Evolutionary conservation across 2,329 filamentous ascomycete species (phyloP).

Genomic region (Diaporthe vaccinii): DNA sequence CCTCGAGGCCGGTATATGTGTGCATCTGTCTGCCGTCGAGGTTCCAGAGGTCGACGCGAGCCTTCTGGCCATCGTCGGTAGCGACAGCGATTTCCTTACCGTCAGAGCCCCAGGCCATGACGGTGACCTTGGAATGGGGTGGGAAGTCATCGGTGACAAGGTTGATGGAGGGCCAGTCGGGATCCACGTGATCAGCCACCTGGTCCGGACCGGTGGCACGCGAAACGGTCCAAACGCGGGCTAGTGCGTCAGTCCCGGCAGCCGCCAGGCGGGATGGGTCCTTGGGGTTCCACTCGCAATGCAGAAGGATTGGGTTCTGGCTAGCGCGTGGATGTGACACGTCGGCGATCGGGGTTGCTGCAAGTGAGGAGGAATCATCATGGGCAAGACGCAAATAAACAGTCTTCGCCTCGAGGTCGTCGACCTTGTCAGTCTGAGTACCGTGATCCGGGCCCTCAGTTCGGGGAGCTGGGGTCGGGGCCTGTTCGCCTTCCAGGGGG

Average conservation of each 20-base stretch:
- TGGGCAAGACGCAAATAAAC: slow-evolving; percentile 69
- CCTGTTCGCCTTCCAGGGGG: slow-evolving; percentile 70
- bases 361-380: slow-evolving; percentile 56
- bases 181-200: slow-evolving; percentile 62
- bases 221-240: slow-evolving; percentile 76
- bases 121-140: slow-evolving; percentile 67
- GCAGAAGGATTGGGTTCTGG: slow-evolving; percentile 73
- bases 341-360: slow-evolving; percentile 53
- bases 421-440: slow-evolving; percentile 74
- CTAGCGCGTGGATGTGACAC: slow-evolving; percentile 51
- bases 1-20: slow-evolving; percentile 69
- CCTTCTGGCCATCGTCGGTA: slow-evolving; percentile 67
- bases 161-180: slow-evolving; percentile 57
- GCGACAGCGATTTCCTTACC: slow-evolving; percentile 70
- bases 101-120: slow-evolving; percentile 72
- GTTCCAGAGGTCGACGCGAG: slow-evolving; percentile 68
- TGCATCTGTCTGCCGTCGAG: slow-evolving; percentile 66
- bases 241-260: slow-evolving; percentile 78
- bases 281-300: slow-evolving; percentile 77
- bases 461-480: slow-evolving; percentile 64
- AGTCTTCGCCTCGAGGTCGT: slow-evolving; percentile 71
- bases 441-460: slow-evolving; percentile 75
- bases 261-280: slow-evolving; percentile 76
- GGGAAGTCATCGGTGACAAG: slow-evolving; percentile 68
- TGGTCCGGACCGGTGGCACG: slow-evolving; percentile 62